Base-by-base conservation (phyloP, 345 rosid species). In the Eucalyptus pauciflora region DNA sequence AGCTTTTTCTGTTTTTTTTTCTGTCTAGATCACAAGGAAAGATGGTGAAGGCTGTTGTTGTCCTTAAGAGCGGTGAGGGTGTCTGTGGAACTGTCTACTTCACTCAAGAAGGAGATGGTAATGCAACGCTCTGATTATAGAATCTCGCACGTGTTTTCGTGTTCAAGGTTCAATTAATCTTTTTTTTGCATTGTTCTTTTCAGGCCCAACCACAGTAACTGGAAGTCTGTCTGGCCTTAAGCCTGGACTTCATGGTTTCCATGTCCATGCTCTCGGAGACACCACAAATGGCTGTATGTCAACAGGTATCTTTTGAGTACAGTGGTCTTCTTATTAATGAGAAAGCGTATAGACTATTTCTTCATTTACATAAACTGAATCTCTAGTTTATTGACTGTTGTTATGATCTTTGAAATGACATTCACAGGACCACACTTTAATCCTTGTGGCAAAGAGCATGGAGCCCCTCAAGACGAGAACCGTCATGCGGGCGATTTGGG, bases 401-500 rank as follows among this genome's bases (percentile, higher is more conserved):
- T 76, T 64, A 76, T 37, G 83, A 76, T 76, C 83, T 76, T 76
- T 76, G 29, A 76, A 76, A 76, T 76, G 83, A 11, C 48, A 49
- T 81, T 8, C 80, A 76, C 88, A 97, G 99, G 99, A 31, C 99
- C 99, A 25, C 99, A 97, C 89, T 98, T 93, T 76, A 98, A 98
- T 92, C 99, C 99, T 79, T 94, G 87, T 88, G 92, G 93, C 49
- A 98, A 98, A 91, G 95, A 94, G 86, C 99, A 98, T 87, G 99
- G 99, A 92, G 96, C 98, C 81, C 99, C 99, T 18, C 95, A 93
- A 60, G 99, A 98, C 87, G 95, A 91, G 87, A 92, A 92, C 49
- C 98, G 99, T 45, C 99, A 98, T 95, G 99, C 99, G 67, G 99
- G 99, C 31, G 99, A 98, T 94, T 91, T 97, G 33, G 99, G 99